Evolutionary conservation across 2,329 filamentous ascomycete genomes (phyloP).

Genomic region (Diaporthe longicolla): DNA sequence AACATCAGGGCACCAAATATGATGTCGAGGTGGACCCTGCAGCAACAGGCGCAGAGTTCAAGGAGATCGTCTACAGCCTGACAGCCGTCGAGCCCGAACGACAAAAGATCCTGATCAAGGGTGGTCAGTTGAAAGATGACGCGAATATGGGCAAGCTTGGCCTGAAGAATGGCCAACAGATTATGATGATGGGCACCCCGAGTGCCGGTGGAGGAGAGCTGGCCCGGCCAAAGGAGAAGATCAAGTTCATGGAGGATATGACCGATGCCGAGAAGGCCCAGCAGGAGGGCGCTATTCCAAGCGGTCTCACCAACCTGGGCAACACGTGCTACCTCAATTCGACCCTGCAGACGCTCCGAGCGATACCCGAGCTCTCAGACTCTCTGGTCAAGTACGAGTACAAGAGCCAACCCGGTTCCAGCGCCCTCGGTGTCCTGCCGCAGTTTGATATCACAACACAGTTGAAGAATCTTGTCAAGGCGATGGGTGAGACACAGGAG

Average conservation of each 20-base stretch:
- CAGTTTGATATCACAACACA: constrained; percentile 81
- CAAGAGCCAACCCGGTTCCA: constrained; percentile 46
- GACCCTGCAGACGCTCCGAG: constrained; percentile 89
- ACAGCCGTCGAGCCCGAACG: constrained; percentile 96
- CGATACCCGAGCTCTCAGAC: constrained; percentile 91
- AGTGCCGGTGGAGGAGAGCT: constrained; percentile 73
- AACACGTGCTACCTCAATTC: constrained; percentile 99
- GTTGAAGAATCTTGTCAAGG: constrained; percentile 86
- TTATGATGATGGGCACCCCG: constrained; percentile 98
- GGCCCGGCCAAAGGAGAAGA: constrained; percentile 81
- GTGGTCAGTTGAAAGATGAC: constrained; percentile 95
- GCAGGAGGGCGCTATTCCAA: constrained; percentile 86
- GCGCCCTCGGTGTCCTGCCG: constrained; percentile 53
- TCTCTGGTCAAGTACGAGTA: constrained; percentile 78
- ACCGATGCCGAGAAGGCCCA: constrained; percentile 91
- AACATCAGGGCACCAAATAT: constrained; percentile 95
- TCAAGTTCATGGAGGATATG: constrained; percentile 98
- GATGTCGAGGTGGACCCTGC: constrained; percentile 91
- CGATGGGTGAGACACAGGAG: constrained; percentile 90
- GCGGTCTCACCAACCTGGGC: constrained; percentile 90
- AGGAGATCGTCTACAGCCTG: constrained; percentile 93
- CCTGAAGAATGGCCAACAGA: constrained; percentile 86
- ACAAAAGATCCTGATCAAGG: constrained; percentile 96
- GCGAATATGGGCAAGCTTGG: constrained; percentile 86
- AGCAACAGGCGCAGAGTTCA: constrained; percentile 92